phyloP scores from a whole-genome alignment of 768 basidiomycete species.

The Ramaria sp. region DNA sequence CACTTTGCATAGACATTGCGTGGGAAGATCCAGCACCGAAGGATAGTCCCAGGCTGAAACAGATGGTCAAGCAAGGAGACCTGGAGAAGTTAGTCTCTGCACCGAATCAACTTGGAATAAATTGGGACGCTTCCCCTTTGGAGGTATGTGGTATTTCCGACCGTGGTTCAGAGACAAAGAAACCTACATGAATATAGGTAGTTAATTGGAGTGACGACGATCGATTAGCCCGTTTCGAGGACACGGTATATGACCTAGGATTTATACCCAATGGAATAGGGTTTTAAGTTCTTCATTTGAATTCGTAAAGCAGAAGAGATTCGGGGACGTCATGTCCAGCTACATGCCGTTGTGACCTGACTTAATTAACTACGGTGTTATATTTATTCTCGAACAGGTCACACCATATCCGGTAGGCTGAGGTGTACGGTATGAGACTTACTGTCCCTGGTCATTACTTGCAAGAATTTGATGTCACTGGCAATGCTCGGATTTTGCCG shows the following conservation, averaged over 20 bases:
- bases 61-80: not conserved
- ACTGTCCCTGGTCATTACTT: too few relatives aligned
- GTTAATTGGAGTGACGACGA: constrained; percentile 11
- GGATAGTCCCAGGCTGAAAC: not conserved
- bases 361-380: too few relatives aligned
- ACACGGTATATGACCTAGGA: constrained; percentile 8
- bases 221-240: constrained; percentile 8
- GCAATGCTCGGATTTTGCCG: too few relatives aligned
- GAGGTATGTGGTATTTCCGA: not conserved
- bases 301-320: too few relatives aligned
- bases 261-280: constrained; percentile 9
- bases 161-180: not conserved
- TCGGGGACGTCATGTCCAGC: too few relatives aligned
- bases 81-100: not conserved
- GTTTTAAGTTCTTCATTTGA: constrained; percentile 2
- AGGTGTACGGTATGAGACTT: too few relatives aligned
- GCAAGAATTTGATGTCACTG: too few relatives aligned
- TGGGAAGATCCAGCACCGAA: constrained; percentile 11
- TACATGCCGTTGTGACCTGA: too few relatives aligned
- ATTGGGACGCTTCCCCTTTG: not conserved
- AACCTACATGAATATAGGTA: not conserved
- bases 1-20: constrained; percentile 14
- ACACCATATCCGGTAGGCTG: too few relatives aligned
- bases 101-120: not conserved
- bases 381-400: too few relatives aligned